Conservation (phyloP, 148 eudicot genomes). For the Rhododendron mucronatum region DNA sequence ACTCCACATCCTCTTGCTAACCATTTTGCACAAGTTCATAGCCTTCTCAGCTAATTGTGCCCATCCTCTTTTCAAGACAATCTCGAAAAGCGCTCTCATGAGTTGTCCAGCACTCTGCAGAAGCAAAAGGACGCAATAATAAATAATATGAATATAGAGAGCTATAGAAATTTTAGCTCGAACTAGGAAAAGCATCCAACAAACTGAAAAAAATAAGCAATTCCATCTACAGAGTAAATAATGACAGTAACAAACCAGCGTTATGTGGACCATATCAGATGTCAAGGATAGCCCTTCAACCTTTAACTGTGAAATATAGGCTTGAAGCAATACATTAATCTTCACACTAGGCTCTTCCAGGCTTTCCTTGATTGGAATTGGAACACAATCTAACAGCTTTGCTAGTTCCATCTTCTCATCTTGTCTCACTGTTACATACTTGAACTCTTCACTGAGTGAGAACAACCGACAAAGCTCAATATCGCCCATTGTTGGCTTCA, state of each 20-base stretch:
- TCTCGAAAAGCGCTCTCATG: slow-evolving; percentile 69
- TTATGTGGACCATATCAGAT: slow-evolving; percentile 82
- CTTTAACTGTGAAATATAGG: slow-evolving; percentile 79
- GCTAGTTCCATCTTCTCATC: slow-evolving; percentile 91
- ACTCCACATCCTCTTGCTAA: slow-evolving; percentile 83
- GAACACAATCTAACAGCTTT: slow-evolving; percentile 79
- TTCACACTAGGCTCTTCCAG: slow-evolving; percentile 89
- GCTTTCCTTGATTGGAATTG: slow-evolving; percentile 80
- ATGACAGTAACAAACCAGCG: too few species aligned
- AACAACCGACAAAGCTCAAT: slow-evolving; percentile 87
- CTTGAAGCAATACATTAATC: slow-evolving; percentile 82
- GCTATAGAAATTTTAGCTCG: too few species aligned
- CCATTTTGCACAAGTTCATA: slow-evolving; percentile 76
- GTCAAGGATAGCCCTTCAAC: slow-evolving; percentile 82
- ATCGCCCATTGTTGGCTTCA: slow-evolving; percentile 92
- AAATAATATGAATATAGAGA: too few species aligned
- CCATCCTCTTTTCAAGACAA: slow-evolving; percentile 81
- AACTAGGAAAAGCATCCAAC: too few species aligned
- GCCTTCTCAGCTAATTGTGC: slow-evolving; percentile 80
- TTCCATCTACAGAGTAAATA: too few species aligned
- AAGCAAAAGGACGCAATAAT: too few species aligned
- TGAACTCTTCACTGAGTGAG: slow-evolving; percentile 89
- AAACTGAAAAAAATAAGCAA: too few species aligned
- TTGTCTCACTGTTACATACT: slow-evolving; percentile 77
- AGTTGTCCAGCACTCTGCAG: slow-evolving; percentile 84